A percentile compares a stretch with the other conserved stretches of the same genome.
These are phyloP conservation scores for Penicillium diatomitis DNA, from an alignment of 495 filamentous ascomycete species.

Conservation along the genomic window DNA sequence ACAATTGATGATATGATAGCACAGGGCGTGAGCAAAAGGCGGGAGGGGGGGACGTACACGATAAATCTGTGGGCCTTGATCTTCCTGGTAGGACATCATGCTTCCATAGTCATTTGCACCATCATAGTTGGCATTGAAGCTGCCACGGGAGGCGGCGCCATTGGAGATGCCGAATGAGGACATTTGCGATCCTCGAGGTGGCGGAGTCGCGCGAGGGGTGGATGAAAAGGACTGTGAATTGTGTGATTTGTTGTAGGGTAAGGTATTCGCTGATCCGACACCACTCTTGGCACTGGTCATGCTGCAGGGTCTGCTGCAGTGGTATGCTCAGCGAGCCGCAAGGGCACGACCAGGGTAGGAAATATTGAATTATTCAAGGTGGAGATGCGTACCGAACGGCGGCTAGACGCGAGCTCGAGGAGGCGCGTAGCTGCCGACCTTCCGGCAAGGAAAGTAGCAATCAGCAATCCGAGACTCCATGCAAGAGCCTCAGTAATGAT, in stretches of 20 bases:
- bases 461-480: conserved; percentile 12
- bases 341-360: conserved; percentile 12
- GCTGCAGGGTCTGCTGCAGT: background rate
- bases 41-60: conserved; percentile 42
- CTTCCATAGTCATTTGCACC: conserved; percentile 41
- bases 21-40: conserved; percentile 1
- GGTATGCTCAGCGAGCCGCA: background rate
- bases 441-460: conserved; percentile 17
- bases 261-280: conserved; percentile 32
- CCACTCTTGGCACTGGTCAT: conserved; percentile 41
- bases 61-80: conserved; percentile 65
- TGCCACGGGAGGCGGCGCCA: conserved; percentile 20
- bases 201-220: conserved; percentile 44
- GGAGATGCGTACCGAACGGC: conserved; percentile 17
- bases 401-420: conserved; percentile 25
- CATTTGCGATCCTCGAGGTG: conserved; percentile 38
- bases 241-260: conserved; percentile 38
- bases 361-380: conserved; percentile 3
- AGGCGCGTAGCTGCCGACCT: conserved; percentile 30
- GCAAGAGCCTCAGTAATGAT: background rate
- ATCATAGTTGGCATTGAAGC: conserved; percentile 35
- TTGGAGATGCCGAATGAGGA: conserved; percentile 39
- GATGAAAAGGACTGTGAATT: conserved; percentile 42
- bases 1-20: background rate
- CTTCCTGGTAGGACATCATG: conserved; percentile 41